Base-by-base conservation (phyloP, 169 alveolate genomes). In the Plasmodium berghei region DNA sequence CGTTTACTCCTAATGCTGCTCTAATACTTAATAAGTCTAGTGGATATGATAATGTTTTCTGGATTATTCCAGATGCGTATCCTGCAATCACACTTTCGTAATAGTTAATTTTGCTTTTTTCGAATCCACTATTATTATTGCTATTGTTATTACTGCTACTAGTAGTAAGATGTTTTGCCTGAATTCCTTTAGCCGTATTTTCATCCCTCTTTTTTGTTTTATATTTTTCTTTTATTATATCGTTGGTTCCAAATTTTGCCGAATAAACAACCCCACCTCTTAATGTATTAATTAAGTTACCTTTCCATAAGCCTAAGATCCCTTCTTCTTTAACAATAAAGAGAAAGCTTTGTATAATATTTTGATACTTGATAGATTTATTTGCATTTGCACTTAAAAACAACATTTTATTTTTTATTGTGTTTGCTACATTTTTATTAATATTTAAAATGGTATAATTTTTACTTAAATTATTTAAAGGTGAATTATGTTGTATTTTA, bases 191-290 rank as follows among this genome's bases (percentile, higher is more conserved):
- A 0, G 42, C 42, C 42, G 5, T 34, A 48, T 83, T 71, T 42
- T 66, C 69, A 48, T 93, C 85, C 63, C 91, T 74, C 63, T 67
- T 74, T 52, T 61, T 45, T 63, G 62, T 62, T 90, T 42, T 94
- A 56, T 40, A 70, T 87, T 22, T 92, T 74, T 87, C 94, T 90
- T 64, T 95, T 89, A 86, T 71, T 56, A 89, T 70, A 70, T 96
- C 98, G 64, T 95, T 96, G 20, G 96, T 92, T 5, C 97, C 97
- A 87, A 96, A 96, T 72, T 96, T 96, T 55, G 97, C 90, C 9
- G 97, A 95, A 74, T 96, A 96, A 46, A 94, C 94, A 9, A 93
- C 62, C 8, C 96, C 97, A 22, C 97, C 98, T 54, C 98, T 64
- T 24, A 93, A 28, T 6, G 96, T 94, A 83, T 96, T 96, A 54